Base-by-base conservation (phyloP, 2,329 filamentous ascomycete genomes). In the Penicillium sclerotiorum region DNA sequence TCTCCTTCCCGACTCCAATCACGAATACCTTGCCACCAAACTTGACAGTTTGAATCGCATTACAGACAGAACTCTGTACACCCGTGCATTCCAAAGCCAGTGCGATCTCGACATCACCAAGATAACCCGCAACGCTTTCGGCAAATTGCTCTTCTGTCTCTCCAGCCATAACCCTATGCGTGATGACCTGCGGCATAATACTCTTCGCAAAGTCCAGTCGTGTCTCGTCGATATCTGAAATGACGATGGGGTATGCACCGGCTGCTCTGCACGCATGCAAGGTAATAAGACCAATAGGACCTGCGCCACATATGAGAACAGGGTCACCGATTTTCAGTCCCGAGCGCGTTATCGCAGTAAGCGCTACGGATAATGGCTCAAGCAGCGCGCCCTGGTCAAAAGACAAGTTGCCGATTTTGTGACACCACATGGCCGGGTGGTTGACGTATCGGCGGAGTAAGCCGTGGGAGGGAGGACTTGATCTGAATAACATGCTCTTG, bases 11-110 rank as follows among this genome's bases (percentile, higher is more conserved):
- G 4, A 96, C 90, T 30, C 91, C 91, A 59, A 95, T 93, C 56
- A 96, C 87, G 67, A 96, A 96, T 43, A 96, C 91, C 73, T 92
- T 95, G 60, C 91, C 92, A 58, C 91, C 92, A 64, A 96, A 96
- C 75, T 90, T 93, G 68, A 87, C 82, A 1, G 88, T 84, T 80
- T 90, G 91, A 68, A 95, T 90, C 45, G 90, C 89, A 21, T 87
- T 78, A 3, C 83, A 82, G 63, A 96, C 87, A 67, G 86, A 90
- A 72, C 85, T 88, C 77, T 95, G 90, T 17, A 95, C 89, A 32
- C 91, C 92, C 0, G 92, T 96, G 77, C 91, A 96, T 73, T 96
- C 91, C 73, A 96, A 81, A 8, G 84, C 85, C 38, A 95, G 75
- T 6, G 85, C 80, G 0, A 90, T 54, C 8, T 57, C 22, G 9